Evolutionary conservation across 495 filamentous ascomycete species (phyloP).

Genomic region (Talaromyces thailandensis): DNA sequence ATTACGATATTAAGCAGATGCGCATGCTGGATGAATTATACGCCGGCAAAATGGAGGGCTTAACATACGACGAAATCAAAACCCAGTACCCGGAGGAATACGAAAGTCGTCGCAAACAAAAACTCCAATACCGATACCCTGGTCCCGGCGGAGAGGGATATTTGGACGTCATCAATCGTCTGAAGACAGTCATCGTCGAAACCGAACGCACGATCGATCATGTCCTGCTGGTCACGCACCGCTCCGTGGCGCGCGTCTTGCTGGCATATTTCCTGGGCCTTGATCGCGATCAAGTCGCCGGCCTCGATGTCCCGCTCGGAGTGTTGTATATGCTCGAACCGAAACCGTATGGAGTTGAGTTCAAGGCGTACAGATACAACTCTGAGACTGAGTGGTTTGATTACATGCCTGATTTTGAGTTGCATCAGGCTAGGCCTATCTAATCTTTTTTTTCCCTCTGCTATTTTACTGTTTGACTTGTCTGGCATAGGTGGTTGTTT

Average conservation of each 20-base stretch:
- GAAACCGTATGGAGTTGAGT: conserved; percentile 95
- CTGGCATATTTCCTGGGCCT: conserved; percentile 94
- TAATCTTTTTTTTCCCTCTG: neutral
- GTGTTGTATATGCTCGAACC: conserved; percentile 91
- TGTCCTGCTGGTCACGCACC: conserved; percentile 81
- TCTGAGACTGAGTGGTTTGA: conserved; percentile 69
- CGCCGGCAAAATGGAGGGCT: conserved; percentile 82
- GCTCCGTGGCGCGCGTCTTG: conserved; percentile 81
- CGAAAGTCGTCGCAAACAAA: conserved; percentile 61
- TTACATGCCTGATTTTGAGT: conserved; percentile 65
- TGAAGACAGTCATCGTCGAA: conserved; percentile 93
- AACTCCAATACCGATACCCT: conserved; percentile 89
- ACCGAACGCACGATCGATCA: conserved; percentile 96
- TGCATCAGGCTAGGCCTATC: conserved; percentile 39
- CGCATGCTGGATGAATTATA: conserved; percentile 97
- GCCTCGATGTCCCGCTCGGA: conserved; percentile 85
- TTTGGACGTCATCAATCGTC: conserved; percentile 89
- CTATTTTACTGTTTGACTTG: neutral
- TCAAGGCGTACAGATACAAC: conserved; percentile 89
- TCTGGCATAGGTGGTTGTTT: neutral
- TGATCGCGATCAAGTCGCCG: conserved; percentile 79
- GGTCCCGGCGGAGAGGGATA: conserved; percentile 94
- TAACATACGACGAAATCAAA: conserved; percentile 88
- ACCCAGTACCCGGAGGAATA: conserved; percentile 68
- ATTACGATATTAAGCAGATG: conserved; percentile 96